These are phyloP conservation scores for Ceratobasidium sp. DNA, from an alignment of 1,284 basidiomycete species.

Conservation along the genomic window DNA sequence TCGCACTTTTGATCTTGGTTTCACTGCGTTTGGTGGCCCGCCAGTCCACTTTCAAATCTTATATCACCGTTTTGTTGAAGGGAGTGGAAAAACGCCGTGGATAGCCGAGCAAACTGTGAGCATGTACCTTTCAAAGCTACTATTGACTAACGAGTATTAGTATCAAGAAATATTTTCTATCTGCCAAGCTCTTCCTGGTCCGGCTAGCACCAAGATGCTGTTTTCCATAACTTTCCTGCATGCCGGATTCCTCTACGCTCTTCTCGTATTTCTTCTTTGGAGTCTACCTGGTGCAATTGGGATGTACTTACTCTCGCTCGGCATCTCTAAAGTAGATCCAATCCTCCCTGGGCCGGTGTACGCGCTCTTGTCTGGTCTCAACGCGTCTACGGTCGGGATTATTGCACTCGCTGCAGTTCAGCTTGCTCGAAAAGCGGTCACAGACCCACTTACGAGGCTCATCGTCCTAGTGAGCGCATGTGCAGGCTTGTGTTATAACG, in stretches of 20 bases:
- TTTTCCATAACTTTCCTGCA: conserved; percentile 55
- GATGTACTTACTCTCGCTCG: conserved; percentile 64
- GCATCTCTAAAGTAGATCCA: conserved; percentile 60
- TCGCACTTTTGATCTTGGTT: conserved; percentile 45
- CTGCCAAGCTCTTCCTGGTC: conserved; percentile 59
- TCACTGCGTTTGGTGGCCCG: conserved; percentile 47
- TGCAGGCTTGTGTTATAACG: conserved; percentile 64
- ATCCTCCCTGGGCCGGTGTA: conserved; percentile 62
- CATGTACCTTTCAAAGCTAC: background rate
- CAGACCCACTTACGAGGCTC: conserved; percentile 61
- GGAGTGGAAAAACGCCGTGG: conserved; percentile 32
- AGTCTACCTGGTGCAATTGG: conserved; percentile 61
- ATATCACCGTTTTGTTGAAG: conserved; percentile 45
- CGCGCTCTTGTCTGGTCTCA: conserved; percentile 65
- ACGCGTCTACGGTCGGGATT: conserved; percentile 67
- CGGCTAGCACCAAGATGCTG: conserved; percentile 57
- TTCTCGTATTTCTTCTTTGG: conserved; percentile 56
- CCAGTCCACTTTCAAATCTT: conserved; percentile 46
- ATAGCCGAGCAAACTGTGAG: conserved; percentile 44
- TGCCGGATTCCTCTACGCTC: conserved; percentile 53
- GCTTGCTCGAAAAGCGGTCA: conserved; percentile 61
- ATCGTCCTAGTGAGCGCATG: conserved; percentile 61
- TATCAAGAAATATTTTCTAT: conserved; percentile 56
- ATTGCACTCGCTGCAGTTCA: conserved; percentile 67
- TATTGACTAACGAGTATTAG: background rate